Conservation (phyloP, 176 grass and related monocot genomes). For the Aegilops sharonensis region DNA sequence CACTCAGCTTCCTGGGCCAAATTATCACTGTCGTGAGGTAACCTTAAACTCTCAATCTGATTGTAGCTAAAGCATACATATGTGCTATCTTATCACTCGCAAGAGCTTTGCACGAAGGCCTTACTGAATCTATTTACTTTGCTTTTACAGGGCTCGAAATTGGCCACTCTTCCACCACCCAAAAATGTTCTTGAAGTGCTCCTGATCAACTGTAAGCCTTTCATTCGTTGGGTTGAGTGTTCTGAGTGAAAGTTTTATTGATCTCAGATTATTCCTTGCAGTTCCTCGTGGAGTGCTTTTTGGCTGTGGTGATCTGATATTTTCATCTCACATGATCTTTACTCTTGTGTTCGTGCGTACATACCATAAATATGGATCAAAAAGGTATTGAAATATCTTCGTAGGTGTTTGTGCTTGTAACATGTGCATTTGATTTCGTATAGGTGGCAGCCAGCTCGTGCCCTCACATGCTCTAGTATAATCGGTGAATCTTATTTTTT, state of each 20-base stretch:
- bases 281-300: constrained; percentile 91
- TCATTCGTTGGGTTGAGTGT: constrained; percentile 1
- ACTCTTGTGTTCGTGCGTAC: constrained; percentile 88
- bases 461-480: not conserved
- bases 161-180: constrained; percentile 73
- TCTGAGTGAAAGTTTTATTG: constrained; percentile 1
- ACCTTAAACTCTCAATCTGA: not conserved
- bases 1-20: constrained; percentile 97
- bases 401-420: not conserved
- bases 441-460: not conserved
- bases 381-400: constrained; percentile 49
- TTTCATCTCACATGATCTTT: constrained; percentile 99
- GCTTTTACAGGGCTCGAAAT: constrained; percentile 65
- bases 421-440: not conserved
- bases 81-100: not conserved
- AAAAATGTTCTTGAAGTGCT: constrained; percentile 78
- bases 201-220: constrained; percentile 77
- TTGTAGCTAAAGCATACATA: not conserved
- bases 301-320: constrained; percentile 96
- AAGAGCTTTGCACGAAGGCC: not conserved
- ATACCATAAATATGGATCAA: constrained; percentile 94
- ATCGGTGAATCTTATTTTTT: constrained; percentile 19
- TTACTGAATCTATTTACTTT: constrained; percentile 11
- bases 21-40: constrained; percentile 97
- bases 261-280: constrained; percentile 41